These are phyloP conservation scores for Akanthomyces dipterigenus DNA, from an alignment of 2,329 filamentous ascomycete genomes.

Conservation along the genomic window DNA sequence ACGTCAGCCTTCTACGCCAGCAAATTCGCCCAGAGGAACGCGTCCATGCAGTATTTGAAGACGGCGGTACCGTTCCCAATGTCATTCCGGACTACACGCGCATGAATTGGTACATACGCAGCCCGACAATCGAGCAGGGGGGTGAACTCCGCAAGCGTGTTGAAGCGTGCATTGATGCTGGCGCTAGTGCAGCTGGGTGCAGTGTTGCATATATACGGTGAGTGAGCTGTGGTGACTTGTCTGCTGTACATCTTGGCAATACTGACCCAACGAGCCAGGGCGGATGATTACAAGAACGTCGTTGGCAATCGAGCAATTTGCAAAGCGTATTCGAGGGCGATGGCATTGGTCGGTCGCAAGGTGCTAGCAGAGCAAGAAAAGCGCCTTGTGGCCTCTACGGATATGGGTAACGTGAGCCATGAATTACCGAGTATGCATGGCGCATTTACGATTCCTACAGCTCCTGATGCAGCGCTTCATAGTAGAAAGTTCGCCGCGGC, in stretches of 20 bases:
- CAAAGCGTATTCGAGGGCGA: conserved; percentile 31
- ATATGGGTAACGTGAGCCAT: conserved; percentile 41
- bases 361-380: conserved; percentile 28
- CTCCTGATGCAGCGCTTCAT: conserved; percentile 26
- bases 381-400: conserved; percentile 30
- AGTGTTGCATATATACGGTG: conserved; percentile 28
- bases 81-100: conserved; percentile 28
- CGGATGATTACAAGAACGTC: conserved; percentile 4
- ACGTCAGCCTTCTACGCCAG: conserved; percentile 30
- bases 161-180: conserved; percentile 24
- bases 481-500: conserved; percentile 33
- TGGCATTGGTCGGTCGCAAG: conserved; percentile 29
- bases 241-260: too few species aligned
- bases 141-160: conserved; percentile 21
- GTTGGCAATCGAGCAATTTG: conserved; percentile 34
- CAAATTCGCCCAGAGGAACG: conserved; percentile 31
- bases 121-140: conserved; percentile 22
- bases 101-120: conserved; percentile 29
- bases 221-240: neutral
- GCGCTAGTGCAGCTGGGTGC: conserved; percentile 25
- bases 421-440: conserved; percentile 36
- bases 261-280: neutral
- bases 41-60: conserved; percentile 30
- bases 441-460: conserved; percentile 33
- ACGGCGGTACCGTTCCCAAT: conserved; percentile 31